phyloP scores from a whole-genome alignment of 2,329 filamentous ascomycete species.

The Epichloe elymi region DNA sequence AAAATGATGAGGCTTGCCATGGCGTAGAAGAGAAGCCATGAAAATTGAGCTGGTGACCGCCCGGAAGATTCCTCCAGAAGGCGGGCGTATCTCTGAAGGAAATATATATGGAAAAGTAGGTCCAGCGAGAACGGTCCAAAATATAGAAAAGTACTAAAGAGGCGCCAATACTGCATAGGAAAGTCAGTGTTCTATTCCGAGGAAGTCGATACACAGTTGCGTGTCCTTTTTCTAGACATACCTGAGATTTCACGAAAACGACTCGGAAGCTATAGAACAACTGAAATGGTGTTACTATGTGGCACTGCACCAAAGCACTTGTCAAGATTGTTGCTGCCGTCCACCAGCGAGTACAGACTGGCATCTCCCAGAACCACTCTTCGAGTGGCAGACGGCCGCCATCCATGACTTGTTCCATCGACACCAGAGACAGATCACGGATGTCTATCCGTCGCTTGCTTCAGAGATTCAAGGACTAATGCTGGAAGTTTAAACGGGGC shows the following conservation, averaged over 20 bases:
- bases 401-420: conserved; percentile 47
- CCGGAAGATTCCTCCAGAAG: conserved; percentile 93
- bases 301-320: conserved; percentile 82
- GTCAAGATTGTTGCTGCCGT: conserved; percentile 82
- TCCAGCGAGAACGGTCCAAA: conserved; percentile 91
- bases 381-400: conserved; percentile 67
- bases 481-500: too few species aligned
- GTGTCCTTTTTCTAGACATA: conserved; percentile 26
- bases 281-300: conserved; percentile 85
- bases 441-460: too few species aligned
- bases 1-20: conserved; percentile 66
- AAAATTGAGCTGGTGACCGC: conserved; percentile 82
- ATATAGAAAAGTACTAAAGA: conserved; percentile 94
- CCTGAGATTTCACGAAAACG: conserved; percentile 86
- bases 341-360: conserved; percentile 92
- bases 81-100: conserved; percentile 89
- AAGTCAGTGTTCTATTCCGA: conserved; percentile 5
- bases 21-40: conserved; percentile 83
- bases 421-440: background rate
- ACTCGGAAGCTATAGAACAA: conserved; percentile 93
- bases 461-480: background rate
- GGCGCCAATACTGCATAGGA: conserved; percentile 72
- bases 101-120: conserved; percentile 95
- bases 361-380: conserved; percentile 99
- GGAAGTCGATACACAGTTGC: background rate